These are phyloP conservation scores for Asterella californica DNA, from an alignment of 225 moss, liverwort and hornwort species.

Conservation along the genomic window DNA sequence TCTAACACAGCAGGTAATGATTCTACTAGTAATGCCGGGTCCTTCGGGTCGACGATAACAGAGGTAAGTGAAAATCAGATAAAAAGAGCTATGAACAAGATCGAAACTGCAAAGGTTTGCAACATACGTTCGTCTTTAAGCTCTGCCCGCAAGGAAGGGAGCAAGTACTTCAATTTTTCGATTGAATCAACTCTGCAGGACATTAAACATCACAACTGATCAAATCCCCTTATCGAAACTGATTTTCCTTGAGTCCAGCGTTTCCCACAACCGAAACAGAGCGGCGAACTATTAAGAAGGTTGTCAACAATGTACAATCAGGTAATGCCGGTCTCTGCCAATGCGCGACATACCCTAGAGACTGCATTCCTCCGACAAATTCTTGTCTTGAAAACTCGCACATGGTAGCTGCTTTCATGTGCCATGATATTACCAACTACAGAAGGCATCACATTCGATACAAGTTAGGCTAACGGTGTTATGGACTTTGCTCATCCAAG, in stretches of 20 bases:
- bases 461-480: neutral
- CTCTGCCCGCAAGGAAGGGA: constrained; percentile 72
- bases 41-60: too few species aligned
- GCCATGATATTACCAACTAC: constrained; percentile 95
- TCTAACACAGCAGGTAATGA: too few species aligned
- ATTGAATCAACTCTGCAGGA: constrained; percentile 72
- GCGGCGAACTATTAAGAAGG: neutral
- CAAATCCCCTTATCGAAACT: too few species aligned
- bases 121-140: constrained; percentile 75
- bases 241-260: too few species aligned
- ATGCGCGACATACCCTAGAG: constrained; percentile 61
- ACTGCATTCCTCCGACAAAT: constrained; percentile 80
- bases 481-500: neutral
- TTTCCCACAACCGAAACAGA: neutral
- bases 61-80: too few species aligned
- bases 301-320: neutral
- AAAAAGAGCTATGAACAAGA: too few species aligned
- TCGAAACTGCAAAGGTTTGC: too few species aligned
- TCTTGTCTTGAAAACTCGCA: constrained; percentile 97
- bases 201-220: neutral
- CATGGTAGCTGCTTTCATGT: constrained; percentile 98
- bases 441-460: constrained; percentile 2
- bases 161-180: constrained; percentile 78
- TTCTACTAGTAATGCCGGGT: too few species aligned
- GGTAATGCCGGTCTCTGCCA: neutral